Percentiles rank a stretch among this genome's conserved stretches.
Conservation (phyloP, 164 flowering plant genomes). For the Sedum album region DNA sequence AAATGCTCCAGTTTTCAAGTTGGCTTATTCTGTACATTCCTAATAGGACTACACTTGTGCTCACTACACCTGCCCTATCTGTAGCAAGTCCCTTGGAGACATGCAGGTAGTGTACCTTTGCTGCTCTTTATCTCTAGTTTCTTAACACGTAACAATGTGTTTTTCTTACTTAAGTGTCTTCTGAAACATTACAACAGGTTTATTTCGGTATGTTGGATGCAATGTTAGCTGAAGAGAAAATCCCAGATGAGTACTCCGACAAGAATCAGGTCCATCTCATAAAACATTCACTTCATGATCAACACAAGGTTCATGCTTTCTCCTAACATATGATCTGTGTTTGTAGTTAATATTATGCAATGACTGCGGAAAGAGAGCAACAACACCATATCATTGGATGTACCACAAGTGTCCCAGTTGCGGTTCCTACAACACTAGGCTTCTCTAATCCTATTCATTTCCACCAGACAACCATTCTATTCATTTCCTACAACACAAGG, state of each 20-base stretch:
- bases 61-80: slow-evolving; percentile 78
- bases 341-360: slow-evolving; percentile 74
- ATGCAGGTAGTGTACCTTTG: slow-evolving; percentile 68
- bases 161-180: not conserved
- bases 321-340: not conserved
- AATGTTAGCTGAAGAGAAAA: slow-evolving; percentile 60
- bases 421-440: slow-evolving; percentile 79
- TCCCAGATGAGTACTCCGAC: slow-evolving; percentile 57
- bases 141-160: not conserved
- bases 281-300: not conserved
- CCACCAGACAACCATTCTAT: not conserved
- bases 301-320: not conserved
- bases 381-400: slow-evolving; percentile 64
- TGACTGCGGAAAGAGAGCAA: slow-evolving; percentile 81
- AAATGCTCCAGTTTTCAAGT: not conserved
- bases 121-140: not conserved
- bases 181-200: slow-evolving; percentile 35
- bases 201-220: slow-evolving; percentile 80
- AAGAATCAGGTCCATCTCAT: slow-evolving; percentile 58
- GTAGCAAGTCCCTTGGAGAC: slow-evolving; percentile 89
- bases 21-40: slow-evolving; percentile 11
- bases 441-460: slow-evolving; percentile 25
- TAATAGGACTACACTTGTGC: slow-evolving; percentile 66
- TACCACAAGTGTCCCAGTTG: slow-evolving; percentile 76
- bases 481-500: no score